Evolutionary conservation across 1,284 basidiomycete genomes (phyloP), one percentile per base, ranked within the genome.

Genomic region (Phellinidium pouzarii): DNA sequence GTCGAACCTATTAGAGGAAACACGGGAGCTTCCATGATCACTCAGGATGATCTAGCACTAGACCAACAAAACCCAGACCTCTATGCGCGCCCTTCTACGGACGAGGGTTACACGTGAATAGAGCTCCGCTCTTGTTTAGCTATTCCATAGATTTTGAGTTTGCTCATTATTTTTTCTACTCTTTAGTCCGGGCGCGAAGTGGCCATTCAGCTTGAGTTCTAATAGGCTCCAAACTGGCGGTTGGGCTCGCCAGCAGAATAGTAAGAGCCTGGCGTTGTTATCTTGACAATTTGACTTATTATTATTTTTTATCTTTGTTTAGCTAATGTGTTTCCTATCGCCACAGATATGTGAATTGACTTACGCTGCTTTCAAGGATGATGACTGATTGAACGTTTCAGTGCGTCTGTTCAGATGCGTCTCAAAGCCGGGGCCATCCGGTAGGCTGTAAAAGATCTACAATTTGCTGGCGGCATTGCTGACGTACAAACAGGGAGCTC

Each of bases 201-300:
- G 82, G 81, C 74, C 80, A 0, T 79, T 82, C 57, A 65, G 75
- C 51, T 62, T 80, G 17, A 79, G 77, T 48, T 76, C 79, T 59
- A 80, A 70, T 56, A 72, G 78, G 25, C 54, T 84, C 2, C 71
- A 72, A 47, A 65, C 69, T 7, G 81, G 80, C 29, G 80, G 81
- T 1, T 82, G 79, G 80, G 73, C 79, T 29, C 67, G 78, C 41
- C 67, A 79, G 56, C 74, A 82, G 61, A 80, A 76, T 45, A 44
- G 77, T 75, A 49, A 19, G 66, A 60, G 19, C 4, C 29, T 26
- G 14, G 11, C 6, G n/a, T 1, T 17, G 25, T 43, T 22, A 42
- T 44, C 23, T n/a, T 38, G 41, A 20, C n/a, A n/a, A 0, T 14
- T 19, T 12, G n/a, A 44, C 41, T 46, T 23, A 20, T 4, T 19